Conservation (phyloP, 2,329 filamentous ascomycete species). For the Talaromyces atroroseus region DNA sequence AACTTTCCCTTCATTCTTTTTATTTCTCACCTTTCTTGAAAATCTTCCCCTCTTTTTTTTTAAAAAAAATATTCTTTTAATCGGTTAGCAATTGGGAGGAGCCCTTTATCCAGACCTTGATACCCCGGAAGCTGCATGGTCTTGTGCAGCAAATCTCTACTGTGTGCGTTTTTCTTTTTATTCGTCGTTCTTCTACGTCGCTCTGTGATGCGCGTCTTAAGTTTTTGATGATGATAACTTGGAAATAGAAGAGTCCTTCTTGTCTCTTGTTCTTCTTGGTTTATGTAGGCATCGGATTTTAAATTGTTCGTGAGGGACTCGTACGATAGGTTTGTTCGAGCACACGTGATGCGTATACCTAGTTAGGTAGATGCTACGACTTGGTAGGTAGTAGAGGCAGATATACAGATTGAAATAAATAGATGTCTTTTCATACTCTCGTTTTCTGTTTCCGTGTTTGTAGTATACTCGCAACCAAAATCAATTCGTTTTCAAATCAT, state of each 20-base stretch:
- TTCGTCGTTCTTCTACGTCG: background rate
- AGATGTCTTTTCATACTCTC: background rate
- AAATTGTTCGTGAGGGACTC: too few relatives aligned
- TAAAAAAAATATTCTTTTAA: too few relatives aligned
- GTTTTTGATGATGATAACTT: background rate
- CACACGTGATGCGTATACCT: too few relatives aligned
- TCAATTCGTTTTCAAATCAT: background rate
- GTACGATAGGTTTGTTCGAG: too few relatives aligned
- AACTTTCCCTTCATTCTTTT: background rate
- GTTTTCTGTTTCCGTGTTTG: background rate
- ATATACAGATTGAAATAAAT: background rate
- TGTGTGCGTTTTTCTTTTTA: background rate
- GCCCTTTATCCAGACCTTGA: background rate
- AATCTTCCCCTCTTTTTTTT: background rate
- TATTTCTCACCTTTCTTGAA: background rate
- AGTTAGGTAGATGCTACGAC: too few relatives aligned
- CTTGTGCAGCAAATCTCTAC: background rate
- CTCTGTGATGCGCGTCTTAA: background rate
- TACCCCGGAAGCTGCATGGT: conserved; percentile 2
- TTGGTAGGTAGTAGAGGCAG: background rate
- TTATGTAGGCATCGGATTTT: too few relatives aligned
- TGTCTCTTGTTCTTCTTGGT: too few relatives aligned
- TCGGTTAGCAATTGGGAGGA: background rate
- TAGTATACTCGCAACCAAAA: background rate
- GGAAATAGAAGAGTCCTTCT: too few relatives aligned